These are phyloP conservation scores for Panus rudis DNA, from an alignment of 768 basidiomycete genomes.

Conservation along the genomic window DNA sequence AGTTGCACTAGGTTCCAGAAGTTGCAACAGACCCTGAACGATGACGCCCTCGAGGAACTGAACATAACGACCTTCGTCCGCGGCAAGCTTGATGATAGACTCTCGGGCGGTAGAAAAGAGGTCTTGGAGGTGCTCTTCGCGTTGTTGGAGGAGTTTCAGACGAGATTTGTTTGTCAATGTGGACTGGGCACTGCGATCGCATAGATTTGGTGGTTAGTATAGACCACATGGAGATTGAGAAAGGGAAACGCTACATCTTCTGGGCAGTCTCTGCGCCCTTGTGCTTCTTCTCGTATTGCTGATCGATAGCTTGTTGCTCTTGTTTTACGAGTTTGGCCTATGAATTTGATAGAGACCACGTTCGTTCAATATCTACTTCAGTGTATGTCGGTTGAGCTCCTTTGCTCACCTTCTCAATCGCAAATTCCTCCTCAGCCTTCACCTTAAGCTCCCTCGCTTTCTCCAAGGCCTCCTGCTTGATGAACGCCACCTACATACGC, in stretches of 20 bases:
- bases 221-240: not conserved
- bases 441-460: constrained; percentile 96
- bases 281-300: constrained; percentile 90
- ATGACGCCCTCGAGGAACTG: constrained; percentile 82
- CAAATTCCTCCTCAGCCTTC: constrained; percentile 98
- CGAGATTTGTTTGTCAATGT: constrained; percentile 96
- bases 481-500: constrained; percentile 77
- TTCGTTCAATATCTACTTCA: not conserved
- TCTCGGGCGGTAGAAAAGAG: constrained; percentile 72
- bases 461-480: constrained; percentile 97
- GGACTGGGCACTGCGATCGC: constrained; percentile 69
- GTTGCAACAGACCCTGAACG: constrained; percentile 76
- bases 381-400: not conserved
- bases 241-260: constrained; percentile 73
- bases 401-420: constrained; percentile 83
- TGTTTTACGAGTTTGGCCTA: constrained; percentile 97
- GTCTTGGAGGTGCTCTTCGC: constrained; percentile 88
- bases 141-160: constrained; percentile 78
- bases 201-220: not conserved
- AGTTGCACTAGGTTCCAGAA: constrained; percentile 69
- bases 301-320: constrained; percentile 91
- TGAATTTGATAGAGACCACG: not conserved
- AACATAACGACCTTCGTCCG: constrained; percentile 63
- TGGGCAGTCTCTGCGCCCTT: constrained; percentile 91
- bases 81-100: constrained; percentile 52